Evolutionary conservation across 2,329 filamentous ascomycete species (phyloP).

Genomic region (Phialemoniopsis sp.): DNA sequence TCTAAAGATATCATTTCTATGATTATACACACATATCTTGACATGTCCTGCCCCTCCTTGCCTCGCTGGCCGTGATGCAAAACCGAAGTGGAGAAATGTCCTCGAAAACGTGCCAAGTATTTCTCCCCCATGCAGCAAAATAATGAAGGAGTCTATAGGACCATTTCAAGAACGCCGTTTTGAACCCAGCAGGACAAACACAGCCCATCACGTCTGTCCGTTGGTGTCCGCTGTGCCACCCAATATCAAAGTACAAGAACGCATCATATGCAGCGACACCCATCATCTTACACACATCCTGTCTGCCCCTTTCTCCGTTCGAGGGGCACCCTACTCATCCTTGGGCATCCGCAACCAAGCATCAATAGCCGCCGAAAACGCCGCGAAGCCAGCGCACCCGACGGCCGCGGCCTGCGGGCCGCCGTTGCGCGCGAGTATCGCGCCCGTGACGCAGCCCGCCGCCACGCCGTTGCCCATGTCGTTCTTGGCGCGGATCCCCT

Average conservation of each 20-base stretch:
- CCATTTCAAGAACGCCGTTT: conserved; percentile 17
- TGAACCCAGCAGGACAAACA: no score
- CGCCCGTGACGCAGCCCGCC: conserved; percentile 88
- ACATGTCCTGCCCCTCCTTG: neutral
- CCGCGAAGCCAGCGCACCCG: conserved; percentile 90
- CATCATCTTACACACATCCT: conserved; percentile 5
- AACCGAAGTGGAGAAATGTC: conserved; percentile 6
- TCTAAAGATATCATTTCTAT: no score
- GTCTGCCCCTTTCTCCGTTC: neutral
- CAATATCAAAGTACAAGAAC: conserved; percentile 19
- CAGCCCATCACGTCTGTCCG: no score
- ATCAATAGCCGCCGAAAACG: conserved; percentile 89
- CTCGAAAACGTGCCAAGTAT: conserved; percentile 4
- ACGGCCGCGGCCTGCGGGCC: conserved; percentile 85
- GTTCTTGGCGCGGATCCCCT: conserved; percentile 89
- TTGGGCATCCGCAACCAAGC: conserved; percentile 74
- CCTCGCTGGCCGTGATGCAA: no score
- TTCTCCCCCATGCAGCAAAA: no score
- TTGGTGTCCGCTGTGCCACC: no score
- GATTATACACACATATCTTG: neutral
- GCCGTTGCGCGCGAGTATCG: conserved; percentile 78
- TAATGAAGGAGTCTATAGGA: neutral
- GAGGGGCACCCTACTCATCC: conserved; percentile 40
- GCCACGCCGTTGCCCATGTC: conserved; percentile 84
- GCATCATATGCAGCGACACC: conserved; percentile 14